phyloP scores from a whole-genome alignment of 2,329 filamentous ascomycete species.

The Fusarium sp. region DNA sequence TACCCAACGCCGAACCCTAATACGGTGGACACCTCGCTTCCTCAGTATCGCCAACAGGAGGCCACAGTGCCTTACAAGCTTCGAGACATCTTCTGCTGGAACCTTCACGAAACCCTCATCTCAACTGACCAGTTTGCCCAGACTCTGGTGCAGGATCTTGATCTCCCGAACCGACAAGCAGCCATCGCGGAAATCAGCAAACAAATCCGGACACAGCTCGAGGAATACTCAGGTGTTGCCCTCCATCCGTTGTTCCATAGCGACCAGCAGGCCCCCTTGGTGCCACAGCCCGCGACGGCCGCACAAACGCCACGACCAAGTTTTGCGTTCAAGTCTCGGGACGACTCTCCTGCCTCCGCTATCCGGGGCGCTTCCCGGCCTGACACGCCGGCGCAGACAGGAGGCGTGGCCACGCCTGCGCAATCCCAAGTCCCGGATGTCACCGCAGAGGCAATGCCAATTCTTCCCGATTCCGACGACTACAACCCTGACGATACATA shows the following conservation, averaged over 20 bases:
- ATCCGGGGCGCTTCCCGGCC: slow-evolving; percentile 60
- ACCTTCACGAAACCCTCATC: slow-evolving; percentile 91
- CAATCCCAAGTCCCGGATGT: slow-evolving; percentile 64
- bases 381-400: slow-evolving; percentile 69
- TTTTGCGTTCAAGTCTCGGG: slow-evolving; percentile 53
- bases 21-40: slow-evolving; percentile 77
- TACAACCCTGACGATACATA: slow-evolving; percentile 95
- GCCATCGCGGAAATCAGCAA: slow-evolving; percentile 87
- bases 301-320: slow-evolving; percentile 50
- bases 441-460: slow-evolving; percentile 76
- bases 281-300: slow-evolving; percentile 38
- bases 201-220: slow-evolving; percentile 93
- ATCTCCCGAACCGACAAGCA: slow-evolving; percentile 80
- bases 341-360: slow-evolving; percentile 57
- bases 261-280: slow-evolving; percentile 53
- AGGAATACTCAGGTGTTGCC: slow-evolving; percentile 95
- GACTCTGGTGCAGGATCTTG: slow-evolving; percentile 89
- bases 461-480: slow-evolving; percentile 74
- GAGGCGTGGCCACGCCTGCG: slow-evolving; percentile 64
- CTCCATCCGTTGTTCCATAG: slow-evolving; percentile 92
- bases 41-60: slow-evolving; percentile 85
- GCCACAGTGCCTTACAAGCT: slow-evolving; percentile 86
- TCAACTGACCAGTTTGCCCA: slow-evolving; percentile 98
- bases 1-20: slow-evolving; percentile 73
- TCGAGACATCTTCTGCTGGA: slow-evolving; percentile 98